These are phyloP conservation scores for Primulina tabacum DNA, from an alignment of 257 asterid species.

Conservation along the genomic window DNA sequence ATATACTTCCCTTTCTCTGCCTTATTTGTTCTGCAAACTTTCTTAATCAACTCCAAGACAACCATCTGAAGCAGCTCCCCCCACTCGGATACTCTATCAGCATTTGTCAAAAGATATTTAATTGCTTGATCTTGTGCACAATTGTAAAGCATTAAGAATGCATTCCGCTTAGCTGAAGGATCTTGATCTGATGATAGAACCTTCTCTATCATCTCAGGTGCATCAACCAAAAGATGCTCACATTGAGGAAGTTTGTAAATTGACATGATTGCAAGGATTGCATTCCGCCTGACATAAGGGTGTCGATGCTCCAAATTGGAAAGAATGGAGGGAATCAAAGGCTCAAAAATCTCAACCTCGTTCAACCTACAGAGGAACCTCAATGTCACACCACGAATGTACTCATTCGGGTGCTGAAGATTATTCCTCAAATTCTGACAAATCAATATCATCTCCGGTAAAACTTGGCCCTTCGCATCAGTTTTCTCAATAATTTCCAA, in stretches of 20 bases:
- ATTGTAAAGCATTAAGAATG: constrained; percentile 87
- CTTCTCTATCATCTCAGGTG: constrained; percentile 93
- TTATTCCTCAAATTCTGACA: constrained; percentile 87
- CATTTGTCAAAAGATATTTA: constrained; percentile 68
- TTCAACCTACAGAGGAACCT: constrained; percentile 90
- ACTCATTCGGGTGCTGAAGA: constrained; percentile 91
- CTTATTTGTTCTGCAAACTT: constrained; percentile 89
- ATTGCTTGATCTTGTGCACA: constrained; percentile 89
- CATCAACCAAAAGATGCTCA: constrained; percentile 85
- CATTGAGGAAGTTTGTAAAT: constrained; percentile 90
- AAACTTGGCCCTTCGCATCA: constrained; percentile 70
- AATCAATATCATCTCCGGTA: constrained; percentile 90
- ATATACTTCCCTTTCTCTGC: constrained; percentile 89
- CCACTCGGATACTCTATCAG: constrained; percentile 84
- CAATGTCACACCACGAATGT: constrained; percentile 82
- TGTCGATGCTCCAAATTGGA: constrained; percentile 84
- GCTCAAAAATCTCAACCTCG: constrained; percentile 85
- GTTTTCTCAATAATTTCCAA: constrained; percentile 88
- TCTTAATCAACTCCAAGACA: constrained; percentile 79
- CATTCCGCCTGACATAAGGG: constrained; percentile 78
- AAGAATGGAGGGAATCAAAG: constrained; percentile 78
- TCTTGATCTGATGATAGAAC: constrained; percentile 83
- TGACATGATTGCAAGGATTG: constrained; percentile 83
- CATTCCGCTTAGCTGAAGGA: constrained; percentile 83
- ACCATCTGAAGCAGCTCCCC: constrained; percentile 89